Evolutionary conservation across 371 early-diverging fungal species (phyloP).

Genomic region (Mortierella sp.): DNA sequence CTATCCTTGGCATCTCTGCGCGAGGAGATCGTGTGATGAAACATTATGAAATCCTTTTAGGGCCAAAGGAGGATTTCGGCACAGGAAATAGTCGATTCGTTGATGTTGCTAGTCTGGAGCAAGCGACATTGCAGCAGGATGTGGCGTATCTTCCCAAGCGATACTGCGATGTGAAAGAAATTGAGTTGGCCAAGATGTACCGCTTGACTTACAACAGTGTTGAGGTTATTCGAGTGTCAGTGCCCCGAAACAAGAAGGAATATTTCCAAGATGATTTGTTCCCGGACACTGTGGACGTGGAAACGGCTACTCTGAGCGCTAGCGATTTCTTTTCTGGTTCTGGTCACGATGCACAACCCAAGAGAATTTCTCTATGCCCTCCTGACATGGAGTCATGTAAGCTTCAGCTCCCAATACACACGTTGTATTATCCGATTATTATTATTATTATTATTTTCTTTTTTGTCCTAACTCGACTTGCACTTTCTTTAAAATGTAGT

Average conservation of each 20-base stretch:
- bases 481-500: conserved; percentile 8
- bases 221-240: conserved; percentile 77
- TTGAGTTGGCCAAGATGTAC: conserved; percentile 78
- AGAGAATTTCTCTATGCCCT: conserved; percentile 66
- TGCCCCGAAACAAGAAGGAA: conserved; percentile 85
- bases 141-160: conserved; percentile 76
- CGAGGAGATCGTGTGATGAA: conserved; percentile 56
- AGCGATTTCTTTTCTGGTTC: conserved; percentile 69
- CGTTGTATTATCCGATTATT: not conserved
- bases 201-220: conserved; percentile 76
- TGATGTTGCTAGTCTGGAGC: conserved; percentile 73
- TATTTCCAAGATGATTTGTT: conserved; percentile 92
- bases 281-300: conserved; percentile 72
- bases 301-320: conserved; percentile 64
- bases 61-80: conserved; percentile 38
- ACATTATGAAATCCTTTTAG: conserved; percentile 60
- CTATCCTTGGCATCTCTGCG: conserved; percentile 48
- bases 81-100: conserved; percentile 40
- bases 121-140: conserved; percentile 74
- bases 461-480: not conserved
- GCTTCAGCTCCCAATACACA: conserved; percentile 4
- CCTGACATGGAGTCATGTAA: conserved; percentile 70
- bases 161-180: conserved; percentile 68
- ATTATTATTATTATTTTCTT: not conserved
- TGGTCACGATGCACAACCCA: conserved; percentile 20